Base-by-base conservation (phyloP, 2,329 filamentous ascomycete genomes). In the Diaporthe capsici region DNA sequence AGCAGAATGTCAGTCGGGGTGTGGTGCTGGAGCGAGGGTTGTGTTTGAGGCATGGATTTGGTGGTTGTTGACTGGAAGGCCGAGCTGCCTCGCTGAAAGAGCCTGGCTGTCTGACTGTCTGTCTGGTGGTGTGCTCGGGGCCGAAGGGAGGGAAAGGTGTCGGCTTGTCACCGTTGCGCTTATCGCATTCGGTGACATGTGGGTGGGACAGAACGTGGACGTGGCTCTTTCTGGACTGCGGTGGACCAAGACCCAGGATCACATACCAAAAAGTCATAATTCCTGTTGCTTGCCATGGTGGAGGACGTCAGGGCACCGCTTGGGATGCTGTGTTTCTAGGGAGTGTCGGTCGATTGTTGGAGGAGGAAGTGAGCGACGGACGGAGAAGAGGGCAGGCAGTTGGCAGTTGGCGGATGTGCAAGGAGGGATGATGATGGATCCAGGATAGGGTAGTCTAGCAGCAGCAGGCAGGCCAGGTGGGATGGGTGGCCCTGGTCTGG, bases 201-300 rank as follows among this genome's bases (percentile, higher is more conserved):
- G 44, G 37, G 37, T 49, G 57, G 58, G 58, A 51, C 37, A 44
- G 76, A 76, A 76, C 68, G 73, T 73, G 74, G 78, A 70, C 70
- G 75, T 76, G 75, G 57, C 75, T 75, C 75, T 76, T 73, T 75
- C 73, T 71, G 61, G 74, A 73, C 75, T 76, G 76, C 73, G 31
- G 55, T 55, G 55, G 60, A 65, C 42, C 67, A 49, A 22, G 79
- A 76, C 77, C 78, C 77, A 76, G 78, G 77, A 61, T 67, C 77
- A 86, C 93, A 83, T 93, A 98, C 96, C 87, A 99, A 90, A 87
- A 98, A 98, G 87, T 99, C 97, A 88, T 99, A 99, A 90, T 99
- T 99, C 87, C 97, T 93, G 90, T 96, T 97, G 86, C 94, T 95
- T 82, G 97, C 96, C 97, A 99, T 99, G 81, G 83, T 89, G 85